Conservation (phyloP, 1,139 yeast species). For the Blastobotrys persicus region DNA sequence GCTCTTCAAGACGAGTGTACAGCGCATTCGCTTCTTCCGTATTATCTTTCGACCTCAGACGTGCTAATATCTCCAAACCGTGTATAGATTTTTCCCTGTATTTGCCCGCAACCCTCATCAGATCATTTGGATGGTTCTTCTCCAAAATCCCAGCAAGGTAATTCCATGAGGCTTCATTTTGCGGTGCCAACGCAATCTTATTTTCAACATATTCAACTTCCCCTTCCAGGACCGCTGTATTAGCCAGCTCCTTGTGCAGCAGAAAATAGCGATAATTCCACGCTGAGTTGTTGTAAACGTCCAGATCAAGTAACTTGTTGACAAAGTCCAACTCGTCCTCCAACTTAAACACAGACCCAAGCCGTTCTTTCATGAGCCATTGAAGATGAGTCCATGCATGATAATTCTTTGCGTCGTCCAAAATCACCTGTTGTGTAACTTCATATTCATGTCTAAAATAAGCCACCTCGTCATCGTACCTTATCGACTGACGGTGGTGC, state of each 20-base stretch:
- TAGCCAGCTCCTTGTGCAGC: constrained; percentile 21
- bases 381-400: constrained; percentile 94
- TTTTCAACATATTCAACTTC: constrained; percentile 49
- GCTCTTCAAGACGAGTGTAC: constrained; percentile 50
- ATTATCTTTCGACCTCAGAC: constrained; percentile 43
- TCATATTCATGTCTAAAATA: constrained; percentile 57
- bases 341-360: constrained; percentile 22
- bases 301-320: constrained; percentile 51
- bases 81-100: constrained; percentile 51
- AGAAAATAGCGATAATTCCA: constrained; percentile 86
- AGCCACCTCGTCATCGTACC: constrained; percentile 16
- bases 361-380: constrained; percentile 64
- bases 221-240: constrained; percentile 31
- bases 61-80: constrained; percentile 67
- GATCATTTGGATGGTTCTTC: constrained; percentile 32
- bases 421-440: constrained; percentile 62
- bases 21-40: constrained; percentile 42
- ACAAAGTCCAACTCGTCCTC: constrained; percentile 54
- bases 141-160: constrained; percentile 63
- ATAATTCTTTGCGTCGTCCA: constrained; percentile 82
- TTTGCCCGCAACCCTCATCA: constrained; percentile 40
- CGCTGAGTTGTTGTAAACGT: constrained; percentile 86
- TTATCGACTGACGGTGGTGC: constrained; percentile 70
- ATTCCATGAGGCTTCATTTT: constrained; percentile 87
- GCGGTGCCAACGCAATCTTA: constrained; percentile 61